Percentiles rank a stretch among this genome's conserved stretches.
phyloP scores from a whole-genome alignment of 1,284 basidiomycete species.

The Papiliotrema terrestris region DNA sequence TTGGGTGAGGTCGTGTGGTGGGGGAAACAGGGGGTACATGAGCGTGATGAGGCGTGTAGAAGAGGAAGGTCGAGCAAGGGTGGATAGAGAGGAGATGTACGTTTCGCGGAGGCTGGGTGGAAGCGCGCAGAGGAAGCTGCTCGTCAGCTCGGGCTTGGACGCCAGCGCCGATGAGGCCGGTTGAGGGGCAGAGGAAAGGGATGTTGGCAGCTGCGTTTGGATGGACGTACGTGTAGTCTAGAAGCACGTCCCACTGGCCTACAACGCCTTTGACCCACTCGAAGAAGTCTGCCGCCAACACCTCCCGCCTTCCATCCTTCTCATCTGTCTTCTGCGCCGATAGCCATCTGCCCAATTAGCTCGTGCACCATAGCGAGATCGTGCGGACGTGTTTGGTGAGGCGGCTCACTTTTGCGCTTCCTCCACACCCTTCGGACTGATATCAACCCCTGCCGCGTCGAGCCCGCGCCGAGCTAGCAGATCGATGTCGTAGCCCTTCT shows the following conservation, averaged over 20 bases:
- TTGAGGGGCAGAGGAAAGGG: background rate
- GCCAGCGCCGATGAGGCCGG: background rate
- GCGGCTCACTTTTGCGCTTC: slow-evolving; percentile 54
- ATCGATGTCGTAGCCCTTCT: slow-evolving; percentile 65
- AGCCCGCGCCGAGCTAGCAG: slow-evolving; percentile 56
- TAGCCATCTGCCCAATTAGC: slow-evolving; percentile 22
- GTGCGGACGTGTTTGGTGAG: too few relatives aligned
- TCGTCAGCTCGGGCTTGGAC: slow-evolving; percentile 4
- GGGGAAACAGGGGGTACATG: slow-evolving; percentile 55
- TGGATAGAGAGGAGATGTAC: slow-evolving; percentile 61
- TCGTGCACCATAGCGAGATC: background rate
- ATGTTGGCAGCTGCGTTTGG: too few relatives aligned
- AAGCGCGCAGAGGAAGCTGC: slow-evolving; percentile 68
- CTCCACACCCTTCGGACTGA: slow-evolving; percentile 57
- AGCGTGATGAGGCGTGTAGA: slow-evolving; percentile 58
- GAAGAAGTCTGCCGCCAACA: slow-evolving; percentile 59
- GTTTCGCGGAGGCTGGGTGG: slow-evolving; percentile 55
- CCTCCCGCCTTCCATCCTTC: slow-evolving; percentile 34
- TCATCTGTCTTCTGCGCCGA: slow-evolving; percentile 8
- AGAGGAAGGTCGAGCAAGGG: slow-evolving; percentile 59
- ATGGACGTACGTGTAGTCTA: slow-evolving; percentile 63
- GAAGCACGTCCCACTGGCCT: slow-evolving; percentile 57
- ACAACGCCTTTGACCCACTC: slow-evolving; percentile 41
- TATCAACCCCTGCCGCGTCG: slow-evolving; percentile 57
- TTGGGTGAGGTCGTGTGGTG: slow-evolving; percentile 30